These are phyloP conservation scores for Xylaria sp. DNA, from an alignment of 2,329 filamentous ascomycete genomes.

Conservation along the genomic window DNA sequence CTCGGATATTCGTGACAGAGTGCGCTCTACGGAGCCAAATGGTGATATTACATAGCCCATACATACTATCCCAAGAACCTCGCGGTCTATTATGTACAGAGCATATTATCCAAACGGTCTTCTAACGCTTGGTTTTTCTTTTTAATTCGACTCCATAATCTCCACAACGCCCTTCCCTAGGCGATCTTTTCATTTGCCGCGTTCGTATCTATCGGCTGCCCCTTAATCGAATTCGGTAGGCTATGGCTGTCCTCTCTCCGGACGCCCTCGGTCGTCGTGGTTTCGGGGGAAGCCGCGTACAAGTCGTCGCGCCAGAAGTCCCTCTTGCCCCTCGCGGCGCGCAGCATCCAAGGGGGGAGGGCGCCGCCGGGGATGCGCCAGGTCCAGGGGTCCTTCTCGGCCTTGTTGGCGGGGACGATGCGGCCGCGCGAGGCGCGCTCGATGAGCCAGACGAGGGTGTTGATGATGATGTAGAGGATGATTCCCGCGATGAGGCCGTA, in stretches of 20 bases:
- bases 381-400: slow-evolving; percentile 83
- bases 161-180: not conserved
- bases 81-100: slow-evolving; percentile 24
- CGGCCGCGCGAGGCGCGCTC: slow-evolving; percentile 74
- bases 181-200: slow-evolving; percentile 21
- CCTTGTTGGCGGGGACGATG: slow-evolving; percentile 78
- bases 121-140: not conserved
- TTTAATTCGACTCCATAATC: not conserved
- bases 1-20: not conserved
- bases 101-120: slow-evolving; percentile 9
- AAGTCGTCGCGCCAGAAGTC: slow-evolving; percentile 73
- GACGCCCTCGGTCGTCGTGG: slow-evolving; percentile 9
- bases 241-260: slow-evolving; percentile 27
- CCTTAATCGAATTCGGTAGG: slow-evolving; percentile 22
- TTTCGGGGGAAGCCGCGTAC: slow-evolving; percentile 3
- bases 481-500: slow-evolving; percentile 87
- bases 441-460: slow-evolving; percentile 75
- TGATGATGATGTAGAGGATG: slow-evolving; percentile 79
- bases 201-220: slow-evolving; percentile 14
- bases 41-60: not conserved
- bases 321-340: slow-evolving; percentile 73
- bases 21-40: not conserved
- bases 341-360: slow-evolving; percentile 77
- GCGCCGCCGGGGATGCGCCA: slow-evolving; percentile 80
- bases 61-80: slow-evolving; percentile 6